Conservation (phyloP, 2,329 filamentous ascomycete genomes). For the Aspergillus quadricinctus region DNA sequence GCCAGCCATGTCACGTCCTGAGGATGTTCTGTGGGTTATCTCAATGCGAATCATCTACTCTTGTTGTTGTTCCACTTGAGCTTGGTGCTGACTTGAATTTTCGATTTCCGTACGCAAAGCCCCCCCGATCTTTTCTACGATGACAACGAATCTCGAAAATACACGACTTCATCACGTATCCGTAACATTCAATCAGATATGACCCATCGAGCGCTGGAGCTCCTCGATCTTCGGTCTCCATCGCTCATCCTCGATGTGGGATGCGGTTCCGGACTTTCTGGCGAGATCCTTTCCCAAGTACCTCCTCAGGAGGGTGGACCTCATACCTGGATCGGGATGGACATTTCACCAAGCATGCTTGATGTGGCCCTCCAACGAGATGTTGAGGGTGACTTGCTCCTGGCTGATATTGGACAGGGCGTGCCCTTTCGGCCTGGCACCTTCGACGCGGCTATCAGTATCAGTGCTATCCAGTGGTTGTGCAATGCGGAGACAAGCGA, state of each 20-base stretch:
- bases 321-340: conserved; percentile 96
- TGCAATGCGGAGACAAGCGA: conserved; percentile 92
- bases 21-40: conserved; percentile 75
- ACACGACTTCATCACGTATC: conserved; percentile 93
- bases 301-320: conserved; percentile 69
- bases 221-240: conserved; percentile 73
- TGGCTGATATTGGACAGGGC: conserved; percentile 93
- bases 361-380: conserved; percentile 87
- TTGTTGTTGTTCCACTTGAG: conserved; percentile 2
- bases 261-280: conserved; percentile 89
- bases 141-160: conserved; percentile 91
- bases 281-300: conserved; percentile 81
- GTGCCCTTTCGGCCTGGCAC: conserved; percentile 87
- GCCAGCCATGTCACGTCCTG: conserved; percentile 82
- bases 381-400: conserved; percentile 86
- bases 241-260: conserved; percentile 95
- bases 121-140: conserved; percentile 97
- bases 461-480: conserved; percentile 96
- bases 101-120: conserved; percentile 45
- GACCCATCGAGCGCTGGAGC: conserved; percentile 87
- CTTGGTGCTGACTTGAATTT: conserved; percentile 7
- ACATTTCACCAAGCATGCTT: conserved; percentile 94
- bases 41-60: conserved; percentile 4
- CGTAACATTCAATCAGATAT: conserved; percentile 92
- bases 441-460: conserved; percentile 93